Conservation (phyloP, 2,329 filamentous ascomycete species). For the Venturiaceae sp. region DNA sequence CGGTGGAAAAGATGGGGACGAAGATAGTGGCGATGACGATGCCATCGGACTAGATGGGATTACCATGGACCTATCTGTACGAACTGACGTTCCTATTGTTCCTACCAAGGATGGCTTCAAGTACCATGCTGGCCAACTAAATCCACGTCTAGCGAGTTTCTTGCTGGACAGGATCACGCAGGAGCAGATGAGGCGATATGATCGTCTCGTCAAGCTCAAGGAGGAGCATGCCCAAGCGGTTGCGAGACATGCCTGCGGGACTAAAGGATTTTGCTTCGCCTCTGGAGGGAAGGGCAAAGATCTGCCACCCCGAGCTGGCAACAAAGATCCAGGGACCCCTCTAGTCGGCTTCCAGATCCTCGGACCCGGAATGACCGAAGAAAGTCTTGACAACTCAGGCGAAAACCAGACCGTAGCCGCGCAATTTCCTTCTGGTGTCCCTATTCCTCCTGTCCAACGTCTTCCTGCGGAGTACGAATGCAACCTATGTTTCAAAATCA, state of each 20-base stretch:
- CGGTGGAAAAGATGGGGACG: constrained; percentile 24
- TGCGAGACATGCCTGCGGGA: constrained; percentile 51
- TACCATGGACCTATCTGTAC: constrained; percentile 50
- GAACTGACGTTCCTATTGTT: constrained; percentile 53
- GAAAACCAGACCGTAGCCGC: constrained; percentile 63
- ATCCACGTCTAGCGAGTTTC: constrained; percentile 58
- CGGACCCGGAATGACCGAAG: constrained; percentile 48
- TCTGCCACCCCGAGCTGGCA: constrained; percentile 49
- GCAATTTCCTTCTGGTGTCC: constrained; percentile 72
- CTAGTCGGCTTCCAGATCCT: constrained; percentile 45
- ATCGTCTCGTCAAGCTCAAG: constrained; percentile 59
- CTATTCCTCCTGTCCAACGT: constrained; percentile 64
- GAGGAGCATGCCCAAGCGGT: constrained; percentile 54
- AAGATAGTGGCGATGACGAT: constrained; percentile 24
- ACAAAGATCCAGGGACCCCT: constrained; percentile 49
- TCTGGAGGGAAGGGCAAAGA: constrained; percentile 56
- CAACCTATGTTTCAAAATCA: constrained; percentile 73
- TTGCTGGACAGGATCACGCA: constrained; percentile 74
- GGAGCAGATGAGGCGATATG: constrained; percentile 73
- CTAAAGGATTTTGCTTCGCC: constrained; percentile 52
- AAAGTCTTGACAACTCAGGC: constrained; percentile 53
- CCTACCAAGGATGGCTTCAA: constrained; percentile 70
- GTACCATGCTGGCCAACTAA: constrained; percentile 61
- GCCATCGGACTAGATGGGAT: constrained; percentile 43
- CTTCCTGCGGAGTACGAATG: constrained; percentile 88